Evolutionary conservation across 306 rosid species (phyloP), one percentile per base, ranked within the genome.

Genomic region (Prosopis cineraria): DNA sequence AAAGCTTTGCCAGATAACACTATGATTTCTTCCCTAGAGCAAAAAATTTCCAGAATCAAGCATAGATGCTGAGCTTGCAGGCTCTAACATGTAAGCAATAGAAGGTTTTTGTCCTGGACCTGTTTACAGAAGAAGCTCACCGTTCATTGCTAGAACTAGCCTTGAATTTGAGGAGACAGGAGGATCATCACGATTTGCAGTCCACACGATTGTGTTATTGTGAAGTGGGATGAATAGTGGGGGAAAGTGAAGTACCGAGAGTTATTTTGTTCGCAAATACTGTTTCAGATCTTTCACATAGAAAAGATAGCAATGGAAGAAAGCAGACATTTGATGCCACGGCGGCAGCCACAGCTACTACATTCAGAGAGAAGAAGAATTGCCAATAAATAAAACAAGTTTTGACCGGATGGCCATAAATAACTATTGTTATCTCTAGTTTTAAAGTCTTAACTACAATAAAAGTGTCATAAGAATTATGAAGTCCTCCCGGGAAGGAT

Each of bases 41-140:
- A 84, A 77, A 84, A 84, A 76, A 77, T 80, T 84, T 1, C 87
- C 87, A 48, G 77, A 76, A 67, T 84, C 78, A 24, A 1, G 58
- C 82, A 84, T 80, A 29, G 80, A 80, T 1, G 84, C 87, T 10
- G 47, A 72, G 67, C 75, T 14, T 4, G 40, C 69, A 14, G 31
- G 3, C 19, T n/a, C 1, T 31, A 53, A 0, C 9, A 10, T 0
- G 19, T 2, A 12, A 70, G 11, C 31, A 74, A 13, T 6, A 45
- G 7, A 4, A 0, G 12, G 12, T 7, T 1, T 4, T 29, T 3
- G 36, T 48, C 25, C 3, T n/a, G 2, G 34, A 31, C 43, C 72
- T 3, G 22, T 72, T 3, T 3, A 41, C 40, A 73, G 72, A 39
- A 80, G n/a, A 60, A 29, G 16, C 52, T 43, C 17, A 27, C 87